These are phyloP conservation scores for Fusarium solani-melongenae DNA, from an alignment of 2,329 filamentous ascomycete species.

Conservation along the genomic window DNA sequence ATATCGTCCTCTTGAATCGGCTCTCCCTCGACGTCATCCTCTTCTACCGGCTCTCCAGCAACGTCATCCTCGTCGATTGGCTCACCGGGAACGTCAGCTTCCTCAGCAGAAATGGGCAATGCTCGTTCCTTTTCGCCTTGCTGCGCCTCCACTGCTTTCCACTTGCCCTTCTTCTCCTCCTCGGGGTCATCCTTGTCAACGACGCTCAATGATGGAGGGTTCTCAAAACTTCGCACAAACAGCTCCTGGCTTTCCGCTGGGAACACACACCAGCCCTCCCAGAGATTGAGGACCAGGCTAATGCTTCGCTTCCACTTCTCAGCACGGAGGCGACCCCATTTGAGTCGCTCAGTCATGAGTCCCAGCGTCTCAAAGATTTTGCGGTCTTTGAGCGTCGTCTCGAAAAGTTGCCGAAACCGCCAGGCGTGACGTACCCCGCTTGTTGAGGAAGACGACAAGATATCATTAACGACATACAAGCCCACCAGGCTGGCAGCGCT, in stretches of 20 bases:
- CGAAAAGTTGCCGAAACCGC: slow-evolving; percentile 86
- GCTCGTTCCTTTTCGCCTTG: slow-evolving; percentile 25
- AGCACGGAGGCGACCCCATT: slow-evolving; percentile 83
- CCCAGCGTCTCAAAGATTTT: slow-evolving; percentile 82
- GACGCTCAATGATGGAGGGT: slow-evolving; percentile 64
- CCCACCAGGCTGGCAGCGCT: slow-evolving; percentile 82
- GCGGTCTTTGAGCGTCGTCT: slow-evolving; percentile 73
- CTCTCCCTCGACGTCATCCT: slow-evolving; percentile 63
- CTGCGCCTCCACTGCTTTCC: slow-evolving; percentile 62
- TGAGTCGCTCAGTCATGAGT: slow-evolving; percentile 74
- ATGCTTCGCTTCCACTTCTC: slow-evolving; percentile 89
- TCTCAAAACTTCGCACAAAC: slow-evolving; percentile 77
- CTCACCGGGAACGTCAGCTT: slow-evolving; percentile 63
- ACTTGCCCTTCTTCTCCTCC: slow-evolving; percentile 54
- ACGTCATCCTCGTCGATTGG: slow-evolving; percentile 55
- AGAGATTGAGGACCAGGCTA: slow-evolving; percentile 74
- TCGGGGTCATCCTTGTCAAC: slow-evolving; percentile 42
- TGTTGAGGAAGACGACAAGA: slow-evolving; percentile 80
- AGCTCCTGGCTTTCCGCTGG: slow-evolving; percentile 77
- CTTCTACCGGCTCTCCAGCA: slow-evolving; percentile 52
- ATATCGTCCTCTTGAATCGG: slow-evolving; percentile 61
- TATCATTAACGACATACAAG: slow-evolving; percentile 81
- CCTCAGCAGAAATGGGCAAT: slow-evolving; percentile 45
- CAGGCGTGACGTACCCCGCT: slow-evolving; percentile 85
- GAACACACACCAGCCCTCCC: slow-evolving; percentile 80